These are phyloP conservation scores for Chloranthus sessilifolius DNA, from an alignment of 164 flowering plant genomes.

Conservation along the genomic window DNA sequence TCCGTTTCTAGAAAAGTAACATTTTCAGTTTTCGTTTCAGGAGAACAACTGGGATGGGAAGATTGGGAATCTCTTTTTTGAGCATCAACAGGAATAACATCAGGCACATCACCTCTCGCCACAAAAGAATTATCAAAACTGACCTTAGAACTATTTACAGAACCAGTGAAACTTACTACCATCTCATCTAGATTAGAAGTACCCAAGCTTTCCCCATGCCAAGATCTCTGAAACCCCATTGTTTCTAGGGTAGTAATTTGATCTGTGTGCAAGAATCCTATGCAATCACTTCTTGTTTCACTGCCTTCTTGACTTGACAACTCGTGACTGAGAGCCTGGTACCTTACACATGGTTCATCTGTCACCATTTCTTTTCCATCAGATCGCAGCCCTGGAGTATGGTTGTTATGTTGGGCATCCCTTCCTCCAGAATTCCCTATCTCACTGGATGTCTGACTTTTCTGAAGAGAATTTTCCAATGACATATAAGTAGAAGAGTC, in stretches of 20 bases:
- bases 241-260: slow-evolving; percentile 11
- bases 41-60: slow-evolving; percentile 9
- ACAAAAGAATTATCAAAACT: slow-evolving; percentile 18
- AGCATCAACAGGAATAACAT: slow-evolving; percentile 18
- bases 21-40: slow-evolving; percentile 11
- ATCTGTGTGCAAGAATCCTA: slow-evolving; percentile 8
- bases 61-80: slow-evolving; percentile 10
- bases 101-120: slow-evolving; percentile 9
- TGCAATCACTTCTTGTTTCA: slow-evolving; percentile 7
- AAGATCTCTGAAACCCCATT: slow-evolving; percentile 11
- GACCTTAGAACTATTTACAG: slow-evolving; percentile 4
- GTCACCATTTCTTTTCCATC: slow-evolving; percentile 9
- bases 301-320: slow-evolving; percentile 8
- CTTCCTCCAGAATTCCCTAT: slow-evolving; percentile 10
- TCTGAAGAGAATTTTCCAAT: slow-evolving; percentile 8
- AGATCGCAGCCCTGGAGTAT: slow-evolving; percentile 12
- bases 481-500: slow-evolving; percentile 10
- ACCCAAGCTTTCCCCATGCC: slow-evolving; percentile 11
- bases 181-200: slow-evolving; percentile 10
- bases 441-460: slow-evolving; percentile 9
- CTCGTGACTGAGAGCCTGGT: background rate
- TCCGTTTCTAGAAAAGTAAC: slow-evolving; percentile 6
- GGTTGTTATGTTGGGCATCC: slow-evolving; percentile 3
- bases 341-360: slow-evolving; percentile 8
- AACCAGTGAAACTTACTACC: slow-evolving; percentile 2